Evolutionary conservation across 2,329 filamentous ascomycete species (phyloP), one percentile per base, ranked within the genome.

Genomic region (Aspergillus sp.): DNA sequence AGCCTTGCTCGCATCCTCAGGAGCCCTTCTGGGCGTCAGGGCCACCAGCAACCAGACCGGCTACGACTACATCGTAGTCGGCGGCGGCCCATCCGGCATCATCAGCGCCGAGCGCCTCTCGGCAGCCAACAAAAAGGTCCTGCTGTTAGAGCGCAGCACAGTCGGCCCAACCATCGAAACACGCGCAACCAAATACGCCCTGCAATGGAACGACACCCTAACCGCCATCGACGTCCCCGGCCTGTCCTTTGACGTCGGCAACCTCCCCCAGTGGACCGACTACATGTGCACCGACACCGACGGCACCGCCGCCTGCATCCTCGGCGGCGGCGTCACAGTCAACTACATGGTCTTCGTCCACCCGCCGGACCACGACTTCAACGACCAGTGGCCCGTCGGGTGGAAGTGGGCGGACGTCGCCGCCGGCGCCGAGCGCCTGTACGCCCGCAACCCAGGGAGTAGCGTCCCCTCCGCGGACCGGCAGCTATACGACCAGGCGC

Each of bases 401-500:
- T 92, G 90, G 90, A 87, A 89, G 74, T 81, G 85, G 15, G 71
- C 76, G 5, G 89, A 91, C 66, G 84, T 91, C 70, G 76, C 77
- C 59, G 72, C 77, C n/a, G 85, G 89, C 0, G 85, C 87, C 3
- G 75, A 83, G 22, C 83, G 85, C 43, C 84, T 89, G 17, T 92
- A 91, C 72, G 78, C 80, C 31, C 83, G 88, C n/a, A 91, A 91
- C 63, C 88, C 88, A 0, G 89, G 89, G 23, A 91, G 88, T 0
- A 84, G 85, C 48, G 79, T 80, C 34, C 89, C 90, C 1, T 91
- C 88, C 1, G 78, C 80, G 69, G 89, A 92, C 67, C 87, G 87
- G 45, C 80, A 86, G 71, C 81, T 85, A 25, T 91, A 91, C 75
- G 81, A 86, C 17, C 85, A 88, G 61, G 81, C 88, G 62, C 87